Evolutionary conservation across 2,329 filamentous ascomycete genomes (phyloP), one percentile per base, ranked within the genome.

Genomic region (Ceratocystis cubensis): DNA sequence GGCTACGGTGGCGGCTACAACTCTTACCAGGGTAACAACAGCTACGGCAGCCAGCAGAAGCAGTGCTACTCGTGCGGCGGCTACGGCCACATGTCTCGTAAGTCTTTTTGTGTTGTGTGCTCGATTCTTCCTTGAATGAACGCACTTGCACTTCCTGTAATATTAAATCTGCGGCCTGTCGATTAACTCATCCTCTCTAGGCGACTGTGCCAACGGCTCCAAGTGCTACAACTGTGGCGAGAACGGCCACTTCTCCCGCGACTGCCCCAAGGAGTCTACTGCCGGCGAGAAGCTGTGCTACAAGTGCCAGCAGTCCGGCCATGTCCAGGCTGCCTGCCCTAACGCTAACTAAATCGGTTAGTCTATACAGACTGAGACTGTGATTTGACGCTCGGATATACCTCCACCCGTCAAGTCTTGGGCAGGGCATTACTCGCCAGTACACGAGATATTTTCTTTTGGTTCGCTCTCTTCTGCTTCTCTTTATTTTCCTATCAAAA

Each of bases 191-290:
- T 70, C 73, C 61, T 63, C 63, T 62, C 20, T n/a, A 85, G 83
- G 84, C 72, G 94, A 97, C 80, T 99, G 94, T 80, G 95, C 93
- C 73, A 95, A 97, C 78, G 94, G 94, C 74, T 93, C 95, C 83
- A 97, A 97, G 84, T 99, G 94, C 88, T 99, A 97, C 87, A 96
- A 96, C 86, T 97, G 94, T 72, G 84, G 84, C 74, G 91, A 96
- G 81, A 88, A 93, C 72, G 93, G 94, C 70, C 93, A 97, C 79
- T 86, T 96, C 77, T 95, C 89, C 71, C 89, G 93, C 71, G 94
- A 99, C 78, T 99, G 94, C 84, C 88, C 92, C 73, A 92, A 93
- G 76, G 93, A 96, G 80, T 89, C 89, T 68, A 84, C 86, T 72
- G 66, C 63, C n/a, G 84, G 85, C 71, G 93, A 97, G 84, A 93